Conservation (phyloP, 495 filamentous ascomycete genomes). For the Penicillium herquei region DNA sequence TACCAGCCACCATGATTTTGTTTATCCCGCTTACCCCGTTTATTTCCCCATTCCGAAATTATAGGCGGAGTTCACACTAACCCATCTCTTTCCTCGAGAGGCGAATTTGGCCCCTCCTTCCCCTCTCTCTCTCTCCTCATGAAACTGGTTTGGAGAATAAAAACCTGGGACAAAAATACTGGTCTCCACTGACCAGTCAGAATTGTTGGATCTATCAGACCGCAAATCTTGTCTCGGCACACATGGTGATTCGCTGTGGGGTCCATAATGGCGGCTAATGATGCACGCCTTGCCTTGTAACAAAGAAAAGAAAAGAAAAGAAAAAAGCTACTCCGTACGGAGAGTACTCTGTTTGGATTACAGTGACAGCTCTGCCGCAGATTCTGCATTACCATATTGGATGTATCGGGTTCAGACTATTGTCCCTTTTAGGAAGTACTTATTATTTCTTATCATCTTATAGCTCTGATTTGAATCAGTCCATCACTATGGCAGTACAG, state of each 20-base stretch:
- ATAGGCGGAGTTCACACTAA: neutral
- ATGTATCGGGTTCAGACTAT: too few species aligned
- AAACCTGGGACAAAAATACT: constrained; percentile 1
- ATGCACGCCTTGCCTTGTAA: constrained; percentile 3
- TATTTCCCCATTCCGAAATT: neutral
- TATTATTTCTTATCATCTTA: too few species aligned
- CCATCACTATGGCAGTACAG: too few species aligned
- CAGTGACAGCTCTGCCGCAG: neutral
- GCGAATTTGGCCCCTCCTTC: neutral
- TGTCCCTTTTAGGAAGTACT: too few species aligned
- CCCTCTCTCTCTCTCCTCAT: neutral
- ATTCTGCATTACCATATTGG: too few species aligned
- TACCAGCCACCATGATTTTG: constrained; percentile 13
- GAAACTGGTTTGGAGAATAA: neutral
- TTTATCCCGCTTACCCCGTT: neutral
- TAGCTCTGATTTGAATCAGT: too few species aligned
- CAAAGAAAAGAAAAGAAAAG: neutral
- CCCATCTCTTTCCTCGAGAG: neutral
- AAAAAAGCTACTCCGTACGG: too few species aligned
- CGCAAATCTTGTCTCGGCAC: constrained; percentile 6
- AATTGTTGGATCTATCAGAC: constrained; percentile 25
- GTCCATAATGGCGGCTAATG: constrained; percentile 8
- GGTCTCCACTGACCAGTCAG: constrained; percentile 16
- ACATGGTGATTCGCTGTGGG: constrained; percentile 17
- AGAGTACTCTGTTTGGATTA: neutral